Conservation (phyloP, 208 protist genomes). For the Trypanosoma avium region DNA sequence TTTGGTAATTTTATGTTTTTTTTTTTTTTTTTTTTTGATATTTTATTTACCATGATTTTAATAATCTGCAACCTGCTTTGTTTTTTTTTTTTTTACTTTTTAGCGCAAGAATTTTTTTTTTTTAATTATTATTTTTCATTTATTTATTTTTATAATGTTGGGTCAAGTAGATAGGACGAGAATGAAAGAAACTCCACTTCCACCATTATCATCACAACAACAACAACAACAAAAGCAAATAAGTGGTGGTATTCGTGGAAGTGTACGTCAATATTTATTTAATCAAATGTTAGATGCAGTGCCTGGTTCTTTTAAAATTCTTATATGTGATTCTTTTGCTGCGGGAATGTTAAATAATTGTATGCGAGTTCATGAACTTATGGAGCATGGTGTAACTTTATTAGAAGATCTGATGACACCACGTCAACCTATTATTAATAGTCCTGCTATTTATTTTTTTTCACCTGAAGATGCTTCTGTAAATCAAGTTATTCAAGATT, state of each 20-base stretch:
- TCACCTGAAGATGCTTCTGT: constrained; percentile 46
- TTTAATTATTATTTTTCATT: too few species aligned
- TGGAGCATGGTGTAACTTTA: constrained; percentile 74
- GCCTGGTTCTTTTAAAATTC: constrained; percentile 53
- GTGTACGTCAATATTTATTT: constrained; percentile 53
- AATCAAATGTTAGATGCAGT: constrained; percentile 66
- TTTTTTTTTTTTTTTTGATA: too few species aligned
- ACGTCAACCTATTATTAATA: constrained; percentile 67
- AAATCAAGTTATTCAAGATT: constrained; percentile 60
- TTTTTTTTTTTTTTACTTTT: too few species aligned
- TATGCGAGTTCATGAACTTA: constrained; percentile 75
- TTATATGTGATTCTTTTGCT: constrained; percentile 61
- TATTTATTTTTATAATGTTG: too few species aligned
- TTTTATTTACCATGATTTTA: too few species aligned
- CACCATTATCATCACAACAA: not conserved
- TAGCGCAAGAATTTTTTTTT: too few species aligned
- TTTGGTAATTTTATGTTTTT: too few species aligned
- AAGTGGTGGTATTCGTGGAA: constrained; percentile 47
- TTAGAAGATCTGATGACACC: constrained; percentile 64
- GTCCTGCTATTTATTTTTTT: constrained; percentile 73
- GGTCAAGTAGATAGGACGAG: too few species aligned
- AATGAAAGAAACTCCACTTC: too few species aligned
- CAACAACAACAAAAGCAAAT: not conserved
- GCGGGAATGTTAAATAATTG: constrained; percentile 60
- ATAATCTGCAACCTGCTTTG: too few species aligned